Evolutionary conservation across 495 filamentous ascomycete genomes (phyloP).

Genomic region (Aspergillus ostianus): DNA sequence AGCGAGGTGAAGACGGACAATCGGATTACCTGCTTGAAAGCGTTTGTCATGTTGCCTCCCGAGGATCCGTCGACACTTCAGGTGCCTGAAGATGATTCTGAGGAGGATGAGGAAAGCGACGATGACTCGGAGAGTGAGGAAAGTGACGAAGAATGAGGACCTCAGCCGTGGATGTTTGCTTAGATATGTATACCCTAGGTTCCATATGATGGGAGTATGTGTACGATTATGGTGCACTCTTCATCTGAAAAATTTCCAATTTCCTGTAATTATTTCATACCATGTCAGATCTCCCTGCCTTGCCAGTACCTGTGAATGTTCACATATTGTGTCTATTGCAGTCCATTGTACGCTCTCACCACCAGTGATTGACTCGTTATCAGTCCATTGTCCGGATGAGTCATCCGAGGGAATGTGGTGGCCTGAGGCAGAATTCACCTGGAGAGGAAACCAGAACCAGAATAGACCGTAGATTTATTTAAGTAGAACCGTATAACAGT

Average conservation of each 20-base stretch:
- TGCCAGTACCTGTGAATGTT: neutral
- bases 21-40: slow-evolving; percentile 83
- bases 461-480: neutral
- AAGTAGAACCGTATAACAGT: neutral
- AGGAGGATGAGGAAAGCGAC: slow-evolving; percentile 40
- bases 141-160: slow-evolving; percentile 36
- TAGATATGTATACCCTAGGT: neutral
- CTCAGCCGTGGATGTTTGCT: neutral
- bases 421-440: neutral
- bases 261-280: neutral
- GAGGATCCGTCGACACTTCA: slow-evolving; percentile 35
- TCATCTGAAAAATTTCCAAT: neutral
- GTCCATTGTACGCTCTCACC: no score
- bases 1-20: slow-evolving; percentile 81
- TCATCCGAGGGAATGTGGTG: neutral
- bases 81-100: slow-evolving; percentile 36
- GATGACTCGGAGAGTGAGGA: slow-evolving; percentile 46
- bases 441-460: neutral
- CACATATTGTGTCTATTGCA: neutral
- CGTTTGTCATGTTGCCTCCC: slow-evolving; percentile 71
- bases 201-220: neutral
- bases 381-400: neutral
- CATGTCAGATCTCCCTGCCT: neutral
- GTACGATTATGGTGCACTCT: neutral
- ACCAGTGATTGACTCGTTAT: neutral